Percentiles rank a stretch among this genome's conserved stretches.
These are phyloP conservation scores for Colletotrichum sp. DNA, from an alignment of 2,329 filamentous ascomycete genomes.

Conservation along the genomic window DNA sequence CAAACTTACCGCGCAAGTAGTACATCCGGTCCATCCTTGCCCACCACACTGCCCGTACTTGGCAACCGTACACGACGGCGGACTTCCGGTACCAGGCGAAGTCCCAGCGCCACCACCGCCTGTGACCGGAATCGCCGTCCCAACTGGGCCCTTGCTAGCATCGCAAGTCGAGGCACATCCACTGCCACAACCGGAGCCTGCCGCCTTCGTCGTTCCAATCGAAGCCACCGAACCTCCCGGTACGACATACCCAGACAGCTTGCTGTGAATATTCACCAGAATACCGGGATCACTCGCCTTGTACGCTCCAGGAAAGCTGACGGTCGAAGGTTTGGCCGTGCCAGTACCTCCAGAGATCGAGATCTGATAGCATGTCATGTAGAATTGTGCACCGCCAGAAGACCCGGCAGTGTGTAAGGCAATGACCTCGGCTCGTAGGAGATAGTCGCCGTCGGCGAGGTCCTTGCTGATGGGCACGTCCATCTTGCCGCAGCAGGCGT, in stretches of 20 bases:
- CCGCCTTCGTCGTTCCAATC: conserved; percentile 42
- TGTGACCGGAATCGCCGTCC: conserved; percentile 26
- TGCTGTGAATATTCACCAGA: conserved; percentile 50
- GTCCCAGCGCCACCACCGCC: background rate
- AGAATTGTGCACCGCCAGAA: conserved; percentile 38
- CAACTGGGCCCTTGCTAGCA: conserved; percentile 33
- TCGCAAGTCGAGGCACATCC: conserved; percentile 45
- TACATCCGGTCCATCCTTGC: conserved; percentile 44
- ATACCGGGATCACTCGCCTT: conserved; percentile 49
- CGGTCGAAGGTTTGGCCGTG: conserved; percentile 30
- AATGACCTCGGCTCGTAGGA: conserved; percentile 53
- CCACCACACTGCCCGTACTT: conserved; percentile 46
- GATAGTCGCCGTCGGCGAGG: conserved; percentile 41
- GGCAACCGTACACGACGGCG: conserved; percentile 33
- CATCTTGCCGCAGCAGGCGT: conserved; percentile 44
- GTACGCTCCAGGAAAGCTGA: conserved; percentile 49
- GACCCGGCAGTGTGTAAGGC: conserved; percentile 48
- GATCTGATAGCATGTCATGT: conserved; percentile 44
- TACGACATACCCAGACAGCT: conserved; percentile 42
- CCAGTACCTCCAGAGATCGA: conserved; percentile 29
- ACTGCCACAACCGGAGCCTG: conserved; percentile 40
- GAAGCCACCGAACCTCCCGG: conserved; percentile 48
- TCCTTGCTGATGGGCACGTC: conserved; percentile 40
- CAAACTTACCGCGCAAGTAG: conserved; percentile 38
- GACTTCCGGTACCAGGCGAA: conserved; percentile 5